Conservation (phyloP, 805 yeast genomes). For the Peterozyma toletana region DNA sequence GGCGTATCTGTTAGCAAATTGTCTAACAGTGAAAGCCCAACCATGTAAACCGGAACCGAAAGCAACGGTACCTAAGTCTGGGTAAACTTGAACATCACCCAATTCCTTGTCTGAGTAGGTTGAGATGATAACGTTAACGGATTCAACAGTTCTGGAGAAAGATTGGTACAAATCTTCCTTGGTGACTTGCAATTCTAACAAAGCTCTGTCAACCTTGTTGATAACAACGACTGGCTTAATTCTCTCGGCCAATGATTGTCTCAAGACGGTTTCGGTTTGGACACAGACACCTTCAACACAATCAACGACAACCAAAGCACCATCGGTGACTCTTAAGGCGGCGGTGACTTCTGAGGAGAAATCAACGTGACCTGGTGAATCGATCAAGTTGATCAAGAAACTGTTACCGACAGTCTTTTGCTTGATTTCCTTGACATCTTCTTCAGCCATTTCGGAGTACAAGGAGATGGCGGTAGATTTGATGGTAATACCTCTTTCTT, state of each 20-base stretch:
- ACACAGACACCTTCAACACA: conserved; percentile 99
- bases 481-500: conserved; percentile 99
- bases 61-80: conserved; percentile 98
- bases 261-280: conserved; percentile 98
- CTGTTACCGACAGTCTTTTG: conserved; percentile 91
- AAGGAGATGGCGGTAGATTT: conserved; percentile 98
- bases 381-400: conserved; percentile 96
- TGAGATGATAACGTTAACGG: conserved; percentile 96
- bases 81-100: conserved; percentile 98
- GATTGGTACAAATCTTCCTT: conserved; percentile 99
- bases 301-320: conserved; percentile 99
- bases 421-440: conserved; percentile 81
- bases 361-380: conserved; percentile 99
- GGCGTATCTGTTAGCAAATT: conserved; percentile 95
- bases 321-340: conserved; percentile 99
- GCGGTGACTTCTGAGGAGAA: conserved; percentile 99
- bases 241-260: conserved; percentile 99
- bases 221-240: conserved; percentile 97
- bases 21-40: conserved; percentile 99
- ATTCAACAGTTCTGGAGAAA: conserved; percentile 97
- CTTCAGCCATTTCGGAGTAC: conserved; percentile 81
- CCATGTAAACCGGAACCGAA: conserved; percentile 99
- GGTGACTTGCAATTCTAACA: conserved; percentile 96
- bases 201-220: conserved; percentile 99
- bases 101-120: conserved; percentile 85